Evolutionary conservation across 352 stramenopile species (phyloP), one percentile per base, ranked within the genome.

Genomic region (Phytophthora rubi): DNA sequence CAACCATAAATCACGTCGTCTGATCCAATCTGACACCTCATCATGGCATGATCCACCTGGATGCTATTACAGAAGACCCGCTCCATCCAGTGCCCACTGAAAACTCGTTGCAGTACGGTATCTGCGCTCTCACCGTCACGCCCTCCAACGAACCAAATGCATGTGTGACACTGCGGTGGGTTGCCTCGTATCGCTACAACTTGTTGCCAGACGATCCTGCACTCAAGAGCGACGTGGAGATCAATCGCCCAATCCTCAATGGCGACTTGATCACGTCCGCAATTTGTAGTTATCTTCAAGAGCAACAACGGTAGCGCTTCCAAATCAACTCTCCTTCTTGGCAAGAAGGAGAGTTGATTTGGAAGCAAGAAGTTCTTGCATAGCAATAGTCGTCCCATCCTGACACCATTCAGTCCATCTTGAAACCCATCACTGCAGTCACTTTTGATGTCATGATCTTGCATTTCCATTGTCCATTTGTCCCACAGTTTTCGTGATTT

Each of bases 211-310:
- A 73, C 7, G 55, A 77, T 6, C 62, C 70, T 15, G 52, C 33
- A 3, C 48, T 81, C 30, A 42, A 57, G 59, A 30, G 66, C 6
- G 63, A 75, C 39, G 15, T 78, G 66, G 49, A 62, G 13, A 59
- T 66, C 16, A 62, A 67, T 35, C 71, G 70, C 13, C 54, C 74
- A n/a, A 74, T 78, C 47, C 12, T 77, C 10, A 81, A 81, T 47
- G 74, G 70, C 13, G 74, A 81, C 54, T 42, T 81, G 12, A 74
- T 81, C 47, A 76, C 71, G 18, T 62, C 74, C 1, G 45, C 68
- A 8, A 21, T 81, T 39, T 76, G 67, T 23, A 21, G 56, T 21
- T 71, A 75, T 56, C 56, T 81, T 56, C 62, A 68, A 8, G 55
- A 71, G 12, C 35, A 42, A 13, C 35, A 42, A 42, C 15, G 35